phyloP scores from a whole-genome alignment of 208 protist species.

The Balamuthia mandrillaris region DNA sequence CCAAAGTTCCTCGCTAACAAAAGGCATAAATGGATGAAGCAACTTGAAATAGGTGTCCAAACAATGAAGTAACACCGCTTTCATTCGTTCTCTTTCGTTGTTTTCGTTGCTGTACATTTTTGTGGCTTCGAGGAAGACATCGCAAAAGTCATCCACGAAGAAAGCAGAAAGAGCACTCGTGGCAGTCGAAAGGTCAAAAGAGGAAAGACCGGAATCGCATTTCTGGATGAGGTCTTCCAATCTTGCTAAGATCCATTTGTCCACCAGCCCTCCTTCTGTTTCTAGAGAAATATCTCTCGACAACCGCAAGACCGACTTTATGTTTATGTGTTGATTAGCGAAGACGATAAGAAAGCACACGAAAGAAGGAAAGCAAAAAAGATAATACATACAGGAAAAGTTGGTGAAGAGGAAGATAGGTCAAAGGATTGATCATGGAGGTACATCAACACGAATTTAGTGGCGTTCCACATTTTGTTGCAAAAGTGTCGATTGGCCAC shows the following conservation, averaged over 20 bases:
- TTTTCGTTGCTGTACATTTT: constrained; percentile 59
- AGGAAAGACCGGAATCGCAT: constrained; percentile 62
- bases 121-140: constrained; percentile 91
- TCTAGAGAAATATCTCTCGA: too few species aligned
- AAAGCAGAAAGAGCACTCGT: constrained; percentile 91
- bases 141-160: constrained; percentile 97
- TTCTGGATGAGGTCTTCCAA: constrained; percentile 5
- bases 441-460: constrained; percentile 84
- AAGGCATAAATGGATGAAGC: constrained; percentile 99
- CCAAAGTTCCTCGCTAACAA: constrained; percentile 97
- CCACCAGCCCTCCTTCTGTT: not conserved
- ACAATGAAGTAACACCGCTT: too few species aligned
- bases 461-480: constrained; percentile 98
- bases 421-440: not conserved
- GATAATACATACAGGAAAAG: too few species aligned
- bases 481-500: constrained; percentile 95
- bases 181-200: constrained; percentile 86
- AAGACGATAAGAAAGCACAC: too few species aligned
- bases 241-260: not conserved
- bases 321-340: too few species aligned
- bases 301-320: too few species aligned
- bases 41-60: constrained; percentile 89
- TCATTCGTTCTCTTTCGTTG: too few species aligned
- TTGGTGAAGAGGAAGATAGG: not conserved
- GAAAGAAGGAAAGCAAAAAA: too few species aligned